Percentiles rank a stretch among this genome's conserved stretches.
These are phyloP conservation scores for Tolypocladium tundrense DNA, from an alignment of 2,329 filamentous ascomycete species.

Conservation along the genomic window DNA sequence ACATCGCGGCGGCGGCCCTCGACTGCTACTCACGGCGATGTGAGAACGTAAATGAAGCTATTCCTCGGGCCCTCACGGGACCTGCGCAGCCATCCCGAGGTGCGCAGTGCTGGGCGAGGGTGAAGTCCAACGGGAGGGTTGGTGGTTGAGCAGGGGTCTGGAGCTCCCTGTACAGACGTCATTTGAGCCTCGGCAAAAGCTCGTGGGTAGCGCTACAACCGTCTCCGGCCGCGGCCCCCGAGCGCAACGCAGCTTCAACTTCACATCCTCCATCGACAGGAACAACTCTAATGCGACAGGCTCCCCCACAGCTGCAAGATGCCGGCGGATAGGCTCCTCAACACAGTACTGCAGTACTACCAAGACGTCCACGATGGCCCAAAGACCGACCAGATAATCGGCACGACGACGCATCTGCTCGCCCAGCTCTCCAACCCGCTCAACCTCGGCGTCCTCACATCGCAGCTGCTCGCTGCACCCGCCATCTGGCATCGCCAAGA, in stretches of 20 bases:
- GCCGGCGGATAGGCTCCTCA: slow-evolving; percentile 57
- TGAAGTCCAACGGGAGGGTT: not conserved
- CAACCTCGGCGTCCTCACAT: slow-evolving; percentile 63
- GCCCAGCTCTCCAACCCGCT: slow-evolving; percentile 62
- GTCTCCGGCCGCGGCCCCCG: not conserved
- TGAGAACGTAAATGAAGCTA: not conserved
- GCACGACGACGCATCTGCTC: slow-evolving; percentile 57
- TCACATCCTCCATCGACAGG: slow-evolving; percentile 3
- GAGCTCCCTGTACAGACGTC: slow-evolving; percentile 1
- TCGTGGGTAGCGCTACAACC: not conserved
- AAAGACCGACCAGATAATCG: slow-evolving; percentile 48
- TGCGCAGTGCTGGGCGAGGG: not conserved
- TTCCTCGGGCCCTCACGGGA: not conserved
- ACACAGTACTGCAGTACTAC: slow-evolving; percentile 52
- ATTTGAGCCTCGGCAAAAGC: slow-evolving; percentile 17
- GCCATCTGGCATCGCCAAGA: slow-evolving; percentile 57
- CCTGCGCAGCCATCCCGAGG: not conserved
- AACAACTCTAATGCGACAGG: not conserved
- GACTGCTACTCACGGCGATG: not conserved
- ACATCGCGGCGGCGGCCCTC: not conserved
- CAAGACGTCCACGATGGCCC: slow-evolving; percentile 41
- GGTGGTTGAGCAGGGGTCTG: not conserved
- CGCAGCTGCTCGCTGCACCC: slow-evolving; percentile 60
- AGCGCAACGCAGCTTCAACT: not conserved
- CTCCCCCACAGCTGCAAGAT: slow-evolving; percentile 26